phyloP scores from a whole-genome alignment of 371 early-diverging fungal genomes.

The Cokeromyces recurvatus region DNA sequence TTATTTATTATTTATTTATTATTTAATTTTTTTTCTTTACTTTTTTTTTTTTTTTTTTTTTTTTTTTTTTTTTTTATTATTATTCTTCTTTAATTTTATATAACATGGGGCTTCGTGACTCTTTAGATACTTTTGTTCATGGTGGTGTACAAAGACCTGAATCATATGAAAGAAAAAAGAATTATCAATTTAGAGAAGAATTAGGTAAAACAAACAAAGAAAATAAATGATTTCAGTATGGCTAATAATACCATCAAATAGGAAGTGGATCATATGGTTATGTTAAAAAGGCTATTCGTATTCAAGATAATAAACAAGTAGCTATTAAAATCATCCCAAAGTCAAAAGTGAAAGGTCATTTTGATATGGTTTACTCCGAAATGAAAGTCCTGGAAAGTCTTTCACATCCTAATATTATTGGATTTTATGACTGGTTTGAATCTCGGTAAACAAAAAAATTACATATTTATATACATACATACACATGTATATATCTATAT shows the following conservation, averaged over 20 bases:
- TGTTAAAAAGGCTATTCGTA: constrained; percentile 59
- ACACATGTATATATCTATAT: not conserved
- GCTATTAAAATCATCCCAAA: constrained; percentile 80
- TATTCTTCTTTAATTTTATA: no score
- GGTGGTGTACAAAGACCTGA: constrained; percentile 44
- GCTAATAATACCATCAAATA: constrained; percentile 15
- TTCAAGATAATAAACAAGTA: constrained; percentile 49
- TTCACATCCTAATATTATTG: constrained; percentile 78
- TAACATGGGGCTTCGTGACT: constrained; percentile 15
- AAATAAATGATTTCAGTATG: not conserved
- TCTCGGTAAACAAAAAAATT: constrained; percentile 19
- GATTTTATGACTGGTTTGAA: constrained; percentile 76
- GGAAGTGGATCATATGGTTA: constrained; percentile 79
- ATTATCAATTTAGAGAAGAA: constrained; percentile 54
- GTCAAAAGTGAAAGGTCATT: constrained; percentile 54
- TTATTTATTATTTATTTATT: no score
- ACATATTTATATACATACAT: not conserved
- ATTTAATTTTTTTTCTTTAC: no score
- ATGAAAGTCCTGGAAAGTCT: constrained; percentile 61
- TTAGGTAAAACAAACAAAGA: constrained; percentile 42
- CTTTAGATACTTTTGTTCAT: constrained; percentile 17
- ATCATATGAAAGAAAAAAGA: constrained; percentile 63
- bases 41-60: no score
- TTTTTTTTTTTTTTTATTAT: no score
- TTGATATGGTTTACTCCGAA: constrained; percentile 72